Percentiles rank a stretch among this genome's conserved stretches.
Evolutionary conservation across 2,329 filamentous ascomycete species (phyloP).

Genomic region (Neocatenulostroma microsporum): DNA sequence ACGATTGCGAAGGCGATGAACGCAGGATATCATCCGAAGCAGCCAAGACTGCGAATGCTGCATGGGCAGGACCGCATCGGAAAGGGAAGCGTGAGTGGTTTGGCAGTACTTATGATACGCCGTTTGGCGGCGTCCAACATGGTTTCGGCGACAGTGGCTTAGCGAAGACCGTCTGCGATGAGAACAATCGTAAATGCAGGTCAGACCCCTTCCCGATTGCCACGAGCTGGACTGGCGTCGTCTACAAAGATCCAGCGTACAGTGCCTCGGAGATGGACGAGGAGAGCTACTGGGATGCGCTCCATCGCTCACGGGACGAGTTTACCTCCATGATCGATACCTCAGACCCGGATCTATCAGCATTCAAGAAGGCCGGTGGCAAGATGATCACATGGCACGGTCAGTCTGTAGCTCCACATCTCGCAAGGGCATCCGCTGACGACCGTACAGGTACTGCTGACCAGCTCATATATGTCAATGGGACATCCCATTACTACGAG

Average conservation of each 20-base stretch:
- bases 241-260: constrained; percentile 27
- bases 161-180: constrained; percentile 22
- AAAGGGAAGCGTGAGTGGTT: constrained; percentile 26
- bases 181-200: constrained; percentile 16
- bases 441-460: constrained; percentile 27
- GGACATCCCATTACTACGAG: constrained; percentile 33
- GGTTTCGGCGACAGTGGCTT: constrained; percentile 14
- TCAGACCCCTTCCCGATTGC: constrained; percentile 25
- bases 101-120: constrained; percentile 22
- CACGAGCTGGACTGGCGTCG: constrained; percentile 31
- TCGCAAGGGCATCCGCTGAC: background rate
- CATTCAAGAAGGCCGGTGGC: constrained; percentile 30
- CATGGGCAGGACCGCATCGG: constrained; percentile 28
- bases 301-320: constrained; percentile 17
- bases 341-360: constrained; percentile 30
- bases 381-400: constrained; percentile 42
- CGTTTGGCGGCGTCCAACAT: constrained; percentile 7
- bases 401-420: too few relatives aligned
- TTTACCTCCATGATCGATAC: constrained; percentile 33
- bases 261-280: constrained; percentile 27
- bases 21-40: constrained; percentile 23
- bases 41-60: constrained; percentile 24
- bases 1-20: constrained; percentile 18
- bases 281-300: constrained; percentile 17
- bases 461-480: constrained; percentile 31